Evolutionary conservation across 2,329 filamentous ascomycete genomes (phyloP), one percentile per base, ranked within the genome.

Genomic region (Macrophomina pseudophaseolina): DNA sequence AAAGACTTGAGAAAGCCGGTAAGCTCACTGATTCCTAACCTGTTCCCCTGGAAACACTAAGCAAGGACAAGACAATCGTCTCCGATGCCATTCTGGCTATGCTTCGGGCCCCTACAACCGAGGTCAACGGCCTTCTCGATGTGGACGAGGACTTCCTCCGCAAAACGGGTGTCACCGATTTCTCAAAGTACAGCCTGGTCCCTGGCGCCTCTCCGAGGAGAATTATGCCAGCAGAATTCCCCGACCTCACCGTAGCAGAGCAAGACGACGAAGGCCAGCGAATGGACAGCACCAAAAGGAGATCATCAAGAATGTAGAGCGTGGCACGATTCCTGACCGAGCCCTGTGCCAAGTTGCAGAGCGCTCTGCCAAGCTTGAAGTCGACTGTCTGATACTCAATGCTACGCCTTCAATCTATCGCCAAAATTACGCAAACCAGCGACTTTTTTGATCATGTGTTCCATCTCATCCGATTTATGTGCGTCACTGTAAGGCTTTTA

Each of bases 131-230:
- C 0, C 79, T 87, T 51, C 80, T 94, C 5, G 83, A 90, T 67
- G 85, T 93, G 1, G 93, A 96, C 72, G 92, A 96, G 75, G 92
- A 96, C 74, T 95, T 93, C 70, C 81, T 96, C 35, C 83, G 90
- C 18, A 81, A 85, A 6, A 83, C 89, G 23, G 88, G 89, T 1
- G 82, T 93, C 3, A 83, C 79, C 0, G 91, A 96, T 74, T 95
- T 96, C 72, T 84, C 84, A 0, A 86, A 87, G 72, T 96, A 96
- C 75, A 86, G 84, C 40, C 76, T 94, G n/a, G 82, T 94, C 0
- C 80, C 85, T 0, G 90, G 90, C 0, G 72, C 85, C 0, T 79
- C 66, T 0, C 92, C 92, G 0, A 80, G 92, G 66, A 82, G 92
- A 23, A 96, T 96, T 69, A 94, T 96, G 91, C 93, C 93, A 0